Evolutionary conservation across 768 basidiomycete genomes (phyloP), one percentile per base, ranked within the genome.

Genomic region (Suillus luteus): DNA sequence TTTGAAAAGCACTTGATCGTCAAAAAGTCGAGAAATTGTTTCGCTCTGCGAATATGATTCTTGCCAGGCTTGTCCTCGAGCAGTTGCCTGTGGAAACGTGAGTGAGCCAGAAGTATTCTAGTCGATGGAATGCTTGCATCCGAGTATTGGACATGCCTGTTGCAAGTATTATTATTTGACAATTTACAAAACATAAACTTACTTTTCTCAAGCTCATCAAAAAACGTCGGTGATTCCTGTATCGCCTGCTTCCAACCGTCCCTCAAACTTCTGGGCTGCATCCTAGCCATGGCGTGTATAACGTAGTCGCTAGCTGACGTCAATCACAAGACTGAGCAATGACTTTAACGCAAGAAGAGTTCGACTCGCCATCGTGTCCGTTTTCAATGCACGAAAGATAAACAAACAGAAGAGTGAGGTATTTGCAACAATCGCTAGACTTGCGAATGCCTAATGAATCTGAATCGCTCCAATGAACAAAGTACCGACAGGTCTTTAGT

Each of bases 371-470:
- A 65, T 41, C 43, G 51, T 61, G 24, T 62, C 64, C 19, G 43
- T 68, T 67, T 35, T 68, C 75, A n/a, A 64, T 60, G 55, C 61
- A 68, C 27, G 68, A 72, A 35, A 67, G 24, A 59, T 64, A 62
- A 10, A 68, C 68, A 38, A 74, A 74, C 35, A 75, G 74, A 57
- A 68, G 54, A 1, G 73, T 66, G 59, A 75, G 62, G n/a, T 62
- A 64, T 61, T 68, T 74, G 55, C 75, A 74, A 60, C 72, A 77
- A 52, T 75, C 74, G 27, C 37, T 62, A 19, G 75, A 75, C 55
- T 60, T 63, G 59, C 54, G 75, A 54, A 75, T 68, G 52, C 74
- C 72, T 46, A 67, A 69, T 7, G 60, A 55, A 43, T 76, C 63
- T 19, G 31, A 48, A n/a, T 66, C 60, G 49, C 72, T 70, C 66